Evolutionary conservation across 2,329 filamentous ascomycete genomes (phyloP).

Genomic region (Neonectria faginata): DNA sequence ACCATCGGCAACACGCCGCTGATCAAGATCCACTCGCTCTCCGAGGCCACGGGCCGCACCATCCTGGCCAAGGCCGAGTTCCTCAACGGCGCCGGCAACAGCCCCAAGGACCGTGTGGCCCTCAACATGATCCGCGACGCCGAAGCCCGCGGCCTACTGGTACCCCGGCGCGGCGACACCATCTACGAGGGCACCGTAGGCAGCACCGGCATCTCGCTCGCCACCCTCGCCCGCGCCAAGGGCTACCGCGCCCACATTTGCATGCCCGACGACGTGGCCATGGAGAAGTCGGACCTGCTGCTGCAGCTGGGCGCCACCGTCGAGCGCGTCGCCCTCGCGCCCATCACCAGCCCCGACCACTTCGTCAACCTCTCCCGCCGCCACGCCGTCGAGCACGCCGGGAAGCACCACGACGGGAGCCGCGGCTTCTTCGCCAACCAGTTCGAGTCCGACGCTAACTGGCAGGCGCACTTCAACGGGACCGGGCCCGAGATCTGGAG

Average conservation of each 20-base stretch:
- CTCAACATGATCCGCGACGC: conserved; percentile 88
- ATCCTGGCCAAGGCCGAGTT: conserved; percentile 97
- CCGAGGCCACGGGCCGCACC: conserved; percentile 85
- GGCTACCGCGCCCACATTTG: conserved; percentile 96
- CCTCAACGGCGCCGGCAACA: conserved; percentile 92
- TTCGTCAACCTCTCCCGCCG: conserved; percentile 92
- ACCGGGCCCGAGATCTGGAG: conserved; percentile 91
- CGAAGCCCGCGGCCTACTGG: conserved; percentile 80
- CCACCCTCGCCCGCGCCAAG: conserved; percentile 85
- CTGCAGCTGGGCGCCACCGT: conserved; percentile 92
- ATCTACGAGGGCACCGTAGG: conserved; percentile 98
- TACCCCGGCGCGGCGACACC: conserved; percentile 86
- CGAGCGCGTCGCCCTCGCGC: conserved; percentile 88
- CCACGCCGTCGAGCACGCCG: conserved; percentile 80
- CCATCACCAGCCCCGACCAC: conserved; percentile 92
- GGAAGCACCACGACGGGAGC: conserved; percentile 66
- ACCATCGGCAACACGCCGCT: conserved; percentile 95
- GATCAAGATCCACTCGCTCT: conserved; percentile 86
- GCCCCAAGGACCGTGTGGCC: conserved; percentile 94
- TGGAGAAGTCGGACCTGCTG: conserved; percentile 90
- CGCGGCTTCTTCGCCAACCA: conserved; percentile 95
- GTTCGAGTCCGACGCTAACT: conserved; percentile 93
- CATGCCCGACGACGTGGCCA: conserved; percentile 92
- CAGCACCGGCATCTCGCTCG: conserved; percentile 94
- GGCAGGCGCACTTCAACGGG: conserved; percentile 80